Evolutionary conservation across 805 yeast species (phyloP).

Genomic region (Helenozyma baotianmanensis): DNA sequence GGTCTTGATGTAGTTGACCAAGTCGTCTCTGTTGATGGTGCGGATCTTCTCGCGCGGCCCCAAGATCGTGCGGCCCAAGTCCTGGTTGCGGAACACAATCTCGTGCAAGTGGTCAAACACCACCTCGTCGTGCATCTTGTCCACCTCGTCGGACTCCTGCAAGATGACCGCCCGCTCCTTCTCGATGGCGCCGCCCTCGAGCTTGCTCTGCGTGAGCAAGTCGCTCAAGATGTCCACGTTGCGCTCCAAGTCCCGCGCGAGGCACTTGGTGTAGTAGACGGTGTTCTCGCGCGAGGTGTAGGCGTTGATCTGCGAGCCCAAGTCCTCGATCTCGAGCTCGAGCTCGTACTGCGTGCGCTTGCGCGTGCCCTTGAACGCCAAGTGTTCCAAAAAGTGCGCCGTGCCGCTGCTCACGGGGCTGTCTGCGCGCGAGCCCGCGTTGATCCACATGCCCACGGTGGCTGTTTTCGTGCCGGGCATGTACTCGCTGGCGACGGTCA

Average conservation of each 20-base stretch:
- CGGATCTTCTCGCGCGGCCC: slow-evolving; percentile 91
- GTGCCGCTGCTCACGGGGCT: slow-evolving; percentile 83
- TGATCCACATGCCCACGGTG: slow-evolving; percentile 97
- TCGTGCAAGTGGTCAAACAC: slow-evolving; percentile 96
- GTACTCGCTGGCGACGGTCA: slow-evolving; percentile 88
- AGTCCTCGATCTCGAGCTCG: slow-evolving; percentile 91
- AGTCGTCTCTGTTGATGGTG: slow-evolving; percentile 70
- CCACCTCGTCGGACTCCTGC: slow-evolving; percentile 96
- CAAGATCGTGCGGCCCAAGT: slow-evolving; percentile 91
- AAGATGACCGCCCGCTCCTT: slow-evolving; percentile 95
- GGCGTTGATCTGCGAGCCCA: slow-evolving; percentile 97
- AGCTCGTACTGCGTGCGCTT: slow-evolving; percentile 74
- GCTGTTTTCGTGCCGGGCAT: slow-evolving; percentile 90
- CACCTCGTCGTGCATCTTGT: slow-evolving; percentile 97
- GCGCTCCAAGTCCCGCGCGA: slow-evolving; percentile 73
- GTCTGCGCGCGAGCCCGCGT: slow-evolving; percentile 98
- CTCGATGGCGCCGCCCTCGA: slow-evolving; percentile 82
- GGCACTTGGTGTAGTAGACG: slow-evolving; percentile 89
- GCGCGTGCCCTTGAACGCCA: slow-evolving; percentile 93
- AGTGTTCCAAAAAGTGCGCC: slow-evolving; percentile 95
- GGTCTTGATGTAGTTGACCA: slow-evolving; percentile 70
- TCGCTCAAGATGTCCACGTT: slow-evolving; percentile 88
- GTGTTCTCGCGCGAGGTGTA: slow-evolving; percentile 97
- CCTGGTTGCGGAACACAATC: slow-evolving; percentile 84
- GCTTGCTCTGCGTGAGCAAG: slow-evolving; percentile 77